Base-by-base conservation (phyloP, 2,329 filamentous ascomycete genomes). In the Sarocladiaceae sp. region DNA sequence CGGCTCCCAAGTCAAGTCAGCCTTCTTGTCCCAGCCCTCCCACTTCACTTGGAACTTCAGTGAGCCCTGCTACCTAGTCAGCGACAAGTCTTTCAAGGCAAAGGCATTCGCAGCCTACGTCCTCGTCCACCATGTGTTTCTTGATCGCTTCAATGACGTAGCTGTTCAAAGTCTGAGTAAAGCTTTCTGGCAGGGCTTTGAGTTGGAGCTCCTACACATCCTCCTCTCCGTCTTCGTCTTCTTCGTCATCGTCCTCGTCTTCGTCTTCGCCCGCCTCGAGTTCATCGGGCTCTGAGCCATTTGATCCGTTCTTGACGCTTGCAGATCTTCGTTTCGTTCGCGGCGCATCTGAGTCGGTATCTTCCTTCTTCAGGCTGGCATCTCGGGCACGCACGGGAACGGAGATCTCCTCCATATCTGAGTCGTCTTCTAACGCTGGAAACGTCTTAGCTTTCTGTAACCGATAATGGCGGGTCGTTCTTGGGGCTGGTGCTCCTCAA, bases 1-100 rank as follows among this genome's bases (percentile, higher is more conserved):
- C 0, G 84, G 82, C 58, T 93, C 87, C 86, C 85, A 91, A 0
- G 87, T 93, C 55, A 78, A 65, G 52, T 93, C 87, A 0, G 68
- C 61, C 49, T 81, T 79, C 49, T 81, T 76, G 0, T 85, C 78
- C 49, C 83, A 93, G 3, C 86, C 86, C 51, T 86, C 78, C 87
- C 87, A 93, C 55, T 91, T 89, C 27, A 93, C 84, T 43, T 83
- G 73, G 56, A 84, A 89, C 37, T 73, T 71, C 1, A 81, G 55
- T 4, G 60, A 58, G 16, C 75, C 76, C 66, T 78, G 47, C 9
- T 7, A 33, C n/a, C 6, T 15, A 4, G 24, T 41, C 23, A 41
- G 23, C 13, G 9, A 16, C 13, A 2, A 12, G 12, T 11, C 10
- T 26, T 20, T 3, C 11, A n/a, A 19, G 16, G 7, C 4, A 13